A percentile compares a stretch with the other conserved stretches of the same genome.
These are phyloP conservation scores for Carpinus viminea DNA, from an alignment of 306 rosid genomes.

Conservation along the genomic window DNA sequence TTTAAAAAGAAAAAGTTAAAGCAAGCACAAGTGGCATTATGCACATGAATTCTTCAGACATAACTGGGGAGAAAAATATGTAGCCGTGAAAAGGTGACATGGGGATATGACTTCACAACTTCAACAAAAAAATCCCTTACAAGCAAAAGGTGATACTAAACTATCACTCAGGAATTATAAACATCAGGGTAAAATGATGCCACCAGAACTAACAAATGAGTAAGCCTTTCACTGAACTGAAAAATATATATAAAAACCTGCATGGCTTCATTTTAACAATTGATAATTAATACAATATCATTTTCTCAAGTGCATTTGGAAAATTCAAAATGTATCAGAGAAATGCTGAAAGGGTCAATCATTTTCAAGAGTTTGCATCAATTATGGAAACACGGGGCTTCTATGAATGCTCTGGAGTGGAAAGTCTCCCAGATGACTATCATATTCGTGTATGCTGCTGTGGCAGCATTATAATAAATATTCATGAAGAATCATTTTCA, in stretches of 20 bases:
- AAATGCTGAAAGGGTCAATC: neutral
- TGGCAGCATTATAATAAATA: neutral
- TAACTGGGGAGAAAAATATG: neutral
- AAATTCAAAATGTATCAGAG: neutral
- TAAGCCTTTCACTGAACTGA: neutral
- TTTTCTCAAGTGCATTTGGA: neutral
- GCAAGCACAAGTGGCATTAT: neutral
- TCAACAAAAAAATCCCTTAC: neutral
- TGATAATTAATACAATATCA: neutral
- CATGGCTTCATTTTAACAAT: neutral
- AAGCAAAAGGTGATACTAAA: neutral
- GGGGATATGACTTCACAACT: neutral
- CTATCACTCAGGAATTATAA: neutral
- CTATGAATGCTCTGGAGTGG: neutral
- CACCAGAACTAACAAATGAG: neutral
- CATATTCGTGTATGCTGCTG: neutral
- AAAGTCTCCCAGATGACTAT: neutral
- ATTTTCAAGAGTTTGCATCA: neutral
- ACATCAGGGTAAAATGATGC: neutral
- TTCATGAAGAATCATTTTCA: neutral
- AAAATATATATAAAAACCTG: neutral
- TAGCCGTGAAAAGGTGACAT: neutral
- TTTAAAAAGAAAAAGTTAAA: neutral
- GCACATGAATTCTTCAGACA: neutral
- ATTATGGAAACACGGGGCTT: neutral